phyloP scores from a whole-genome alignment of 1,139 yeast genomes.

The Blastobotrys raffinosifermentans region DNA sequence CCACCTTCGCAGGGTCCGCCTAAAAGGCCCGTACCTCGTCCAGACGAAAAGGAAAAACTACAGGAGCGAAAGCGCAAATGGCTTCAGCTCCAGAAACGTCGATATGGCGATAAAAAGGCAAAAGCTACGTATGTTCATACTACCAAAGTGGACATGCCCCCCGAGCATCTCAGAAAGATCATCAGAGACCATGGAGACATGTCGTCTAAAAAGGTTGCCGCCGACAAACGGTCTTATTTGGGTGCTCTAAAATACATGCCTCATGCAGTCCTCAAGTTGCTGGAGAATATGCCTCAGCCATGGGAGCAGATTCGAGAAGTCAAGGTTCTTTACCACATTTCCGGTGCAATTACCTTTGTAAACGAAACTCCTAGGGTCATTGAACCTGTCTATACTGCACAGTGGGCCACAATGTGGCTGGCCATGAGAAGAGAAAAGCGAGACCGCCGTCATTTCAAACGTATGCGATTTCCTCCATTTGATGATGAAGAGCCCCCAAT shows the following conservation, averaged over 20 bases:
- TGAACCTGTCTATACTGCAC: slow-evolving; percentile 87
- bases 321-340: slow-evolving; percentile 76
- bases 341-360: slow-evolving; percentile 95
- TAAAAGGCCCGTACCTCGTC: slow-evolving; percentile 1
- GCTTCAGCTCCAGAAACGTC: slow-evolving; percentile 57
- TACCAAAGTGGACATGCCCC: slow-evolving; percentile 81
- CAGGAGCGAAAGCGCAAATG: slow-evolving; percentile 52
- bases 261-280: slow-evolving; percentile 79
- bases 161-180: slow-evolving; percentile 85
- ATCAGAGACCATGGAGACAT: slow-evolving; percentile 82
- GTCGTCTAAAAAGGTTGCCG: slow-evolving; percentile 72
- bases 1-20: slow-evolving; percentile 24
- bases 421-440: slow-evolving; percentile 92
- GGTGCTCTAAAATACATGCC: slow-evolving; percentile 95
- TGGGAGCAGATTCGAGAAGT: slow-evolving; percentile 92
- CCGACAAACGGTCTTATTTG: slow-evolving; percentile 80
- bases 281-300: slow-evolving; percentile 98
- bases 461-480: slow-evolving; percentile 92
- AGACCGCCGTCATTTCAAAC: slow-evolving; percentile 80
- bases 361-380: slow-evolving; percentile 88
- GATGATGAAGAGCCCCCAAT: slow-evolving; percentile 97
- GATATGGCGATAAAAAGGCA: slow-evolving; percentile 41
- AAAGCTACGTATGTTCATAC: slow-evolving; percentile 46
- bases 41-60: slow-evolving; percentile 17
- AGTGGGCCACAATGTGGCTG: slow-evolving; percentile 93